Base-by-base conservation (phyloP, 2,329 filamentous ascomycete genomes). In the Fusarium mundagurra region DNA sequence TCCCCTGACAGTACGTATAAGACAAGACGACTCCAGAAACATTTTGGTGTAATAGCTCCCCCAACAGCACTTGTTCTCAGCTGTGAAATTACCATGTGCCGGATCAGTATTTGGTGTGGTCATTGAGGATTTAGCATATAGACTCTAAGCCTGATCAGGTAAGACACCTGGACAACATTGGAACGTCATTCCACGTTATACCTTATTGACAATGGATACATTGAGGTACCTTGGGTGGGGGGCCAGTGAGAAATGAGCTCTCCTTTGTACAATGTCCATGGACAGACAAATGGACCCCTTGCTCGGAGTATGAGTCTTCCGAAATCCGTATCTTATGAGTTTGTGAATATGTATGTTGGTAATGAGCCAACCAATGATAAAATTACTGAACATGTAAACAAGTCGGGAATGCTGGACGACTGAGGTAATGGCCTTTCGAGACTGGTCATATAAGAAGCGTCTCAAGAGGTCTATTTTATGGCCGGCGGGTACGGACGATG, bases 211-310 rank as follows among this genome's bases (percentile, higher is more conserved):
- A 33, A 29, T 38, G 18, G 24, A 51, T 66, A 58, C 64, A 60
- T 54, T 36, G 62, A 34, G 63, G 64, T 71, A 68, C 73, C 53
- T 73, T 45, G 31, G 53, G 72, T 67, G 67, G 60, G 62, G 69
- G 64, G 48, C 64, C 54, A 31, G 53, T 44, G 67, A 68, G 63
- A 78, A 75, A 78, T 78, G 76, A 78, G 71, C 33, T 69, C 64
- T 69, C 69, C 63, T 69, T 60, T 51, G 43, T 43, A 55, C 51
- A 43, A 74, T 48, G 67, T 61, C 64, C 62, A 60, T 62, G 43
- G 43, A 31, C 60, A 31, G 17, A 51, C 38, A 38, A 59, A 33
- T 43, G 27, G 55, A 63, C 58, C 58, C 58, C 63, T 67, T 70
- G 58, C 63, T 74, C 63, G 55, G 60, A 43, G 33, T 64, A 41